A percentile compares a stretch with the other conserved stretches of the same genome.
phyloP scores from a whole-genome alignment of 164 flowering plant genomes.

The Macadamia tetraphylla region DNA sequence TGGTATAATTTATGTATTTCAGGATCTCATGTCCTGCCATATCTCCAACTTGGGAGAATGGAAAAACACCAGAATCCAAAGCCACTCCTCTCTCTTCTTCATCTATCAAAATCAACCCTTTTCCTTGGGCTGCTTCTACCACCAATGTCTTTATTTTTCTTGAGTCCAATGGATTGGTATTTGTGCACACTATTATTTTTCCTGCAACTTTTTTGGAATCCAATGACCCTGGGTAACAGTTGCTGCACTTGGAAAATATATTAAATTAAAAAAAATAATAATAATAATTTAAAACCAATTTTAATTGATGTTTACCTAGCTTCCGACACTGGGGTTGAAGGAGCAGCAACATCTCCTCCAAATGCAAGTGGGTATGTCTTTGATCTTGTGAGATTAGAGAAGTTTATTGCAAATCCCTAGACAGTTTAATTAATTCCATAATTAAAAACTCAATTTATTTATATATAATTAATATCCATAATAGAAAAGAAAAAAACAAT shows the following conservation, averaged over 20 bases:
- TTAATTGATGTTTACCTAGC: constrained; percentile 42
- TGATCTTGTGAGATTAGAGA: constrained; percentile 49
- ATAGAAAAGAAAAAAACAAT: too few relatives aligned
- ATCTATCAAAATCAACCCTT: constrained; percentile 54
- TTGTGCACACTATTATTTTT: constrained; percentile 57
- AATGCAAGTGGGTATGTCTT: constrained; percentile 47
- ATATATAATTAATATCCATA: too few relatives aligned
- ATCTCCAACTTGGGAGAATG: constrained; percentile 50
- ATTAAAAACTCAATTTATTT: too few relatives aligned
- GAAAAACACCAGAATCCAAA: constrained; percentile 58
- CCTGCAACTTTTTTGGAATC: constrained; percentile 49
- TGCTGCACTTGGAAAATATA: constrained; percentile 31
- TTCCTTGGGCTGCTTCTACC: constrained; percentile 54
- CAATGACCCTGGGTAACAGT: constrained; percentile 75
- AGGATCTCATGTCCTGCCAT: constrained; percentile 47
- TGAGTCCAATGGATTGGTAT: constrained; percentile 27
- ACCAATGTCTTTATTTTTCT: constrained; percentile 56
- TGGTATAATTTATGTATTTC: constrained; percentile 58
- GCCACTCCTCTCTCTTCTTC: constrained; percentile 36
- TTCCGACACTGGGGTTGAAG: constrained; percentile 48
- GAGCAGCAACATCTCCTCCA: constrained; percentile 42
- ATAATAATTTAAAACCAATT: neutral
- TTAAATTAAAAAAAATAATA: neutral
- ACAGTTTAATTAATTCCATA: neutral
- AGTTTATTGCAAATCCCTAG: constrained; percentile 66